These are phyloP conservation scores for Amphibolis antarctica DNA, from an alignment of 106 monocot species.

Conservation along the genomic window DNA sequence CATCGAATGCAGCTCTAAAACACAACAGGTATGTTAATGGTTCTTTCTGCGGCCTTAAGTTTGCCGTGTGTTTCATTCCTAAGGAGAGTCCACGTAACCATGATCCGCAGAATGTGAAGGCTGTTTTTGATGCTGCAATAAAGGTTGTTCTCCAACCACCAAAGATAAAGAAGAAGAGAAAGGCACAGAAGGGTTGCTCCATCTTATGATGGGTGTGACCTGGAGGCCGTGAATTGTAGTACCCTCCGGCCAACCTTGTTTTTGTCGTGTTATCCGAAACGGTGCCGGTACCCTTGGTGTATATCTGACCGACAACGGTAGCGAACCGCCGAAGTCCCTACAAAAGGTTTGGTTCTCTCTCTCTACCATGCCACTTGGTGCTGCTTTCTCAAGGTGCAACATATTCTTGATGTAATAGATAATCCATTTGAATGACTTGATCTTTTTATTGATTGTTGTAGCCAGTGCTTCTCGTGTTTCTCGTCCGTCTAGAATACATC, in stretches of 20 bases:
- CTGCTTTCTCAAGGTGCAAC: too few relatives aligned
- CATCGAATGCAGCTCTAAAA: slow-evolving; percentile 18
- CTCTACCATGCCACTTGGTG: not conserved
- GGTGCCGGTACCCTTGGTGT: not conserved
- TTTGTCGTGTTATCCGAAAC: not conserved
- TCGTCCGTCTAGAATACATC: too few relatives aligned
- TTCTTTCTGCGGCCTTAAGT: not conserved
- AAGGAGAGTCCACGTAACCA: too few relatives aligned
- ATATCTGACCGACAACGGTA: not conserved
- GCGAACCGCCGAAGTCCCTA: not conserved
- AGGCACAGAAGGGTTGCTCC: slow-evolving; percentile 2
- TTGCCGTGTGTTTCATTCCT: not conserved
- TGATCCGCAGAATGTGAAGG: slow-evolving; percentile 50
- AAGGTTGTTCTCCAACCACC: slow-evolving; percentile 45
- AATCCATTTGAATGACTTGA: too few relatives aligned
- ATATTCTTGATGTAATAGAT: too few relatives aligned
- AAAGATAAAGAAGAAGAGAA: slow-evolving; percentile 26
- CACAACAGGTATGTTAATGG: slow-evolving; percentile 8
- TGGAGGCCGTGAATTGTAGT: not conserved
- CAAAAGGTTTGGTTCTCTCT: not conserved
- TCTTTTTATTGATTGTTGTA: too few relatives aligned
- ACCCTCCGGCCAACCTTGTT: not conserved
- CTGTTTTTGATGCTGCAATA: slow-evolving; percentile 58
- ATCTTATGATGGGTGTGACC: slow-evolving; percentile 34
- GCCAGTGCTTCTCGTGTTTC: too few relatives aligned